phyloP scores from a whole-genome alignment of 352 stramenopile genomes.

The Phytopythium oedochilum region DNA sequence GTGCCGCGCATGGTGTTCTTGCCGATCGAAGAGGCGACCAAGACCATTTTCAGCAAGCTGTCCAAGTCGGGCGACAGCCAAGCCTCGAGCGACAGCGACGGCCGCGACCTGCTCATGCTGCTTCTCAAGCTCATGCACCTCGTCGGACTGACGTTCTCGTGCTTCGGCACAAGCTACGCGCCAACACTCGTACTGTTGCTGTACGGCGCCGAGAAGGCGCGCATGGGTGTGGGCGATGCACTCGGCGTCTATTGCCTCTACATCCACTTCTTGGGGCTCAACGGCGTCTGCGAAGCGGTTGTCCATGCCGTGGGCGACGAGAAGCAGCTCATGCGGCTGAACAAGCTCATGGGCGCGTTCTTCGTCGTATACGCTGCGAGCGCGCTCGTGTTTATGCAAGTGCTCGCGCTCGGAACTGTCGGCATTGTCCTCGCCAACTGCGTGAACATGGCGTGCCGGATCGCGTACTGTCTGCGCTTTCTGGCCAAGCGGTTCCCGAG shows the following conservation, averaged over 20 bases:
- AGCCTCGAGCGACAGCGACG: slow-evolving; percentile 14
- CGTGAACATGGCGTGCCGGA: slow-evolving; percentile 84
- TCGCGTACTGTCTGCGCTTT: slow-evolving; percentile 75
- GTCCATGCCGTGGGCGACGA: slow-evolving; percentile 87
- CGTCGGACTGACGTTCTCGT: slow-evolving; percentile 79
- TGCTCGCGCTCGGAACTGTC: slow-evolving; percentile 43
- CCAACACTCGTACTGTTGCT: slow-evolving; percentile 76
- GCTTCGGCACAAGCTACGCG: slow-evolving; percentile 81
- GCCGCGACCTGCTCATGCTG: slow-evolving; percentile 51
- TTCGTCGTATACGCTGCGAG: slow-evolving; percentile 69
- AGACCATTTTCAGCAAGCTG: slow-evolving; percentile 94
- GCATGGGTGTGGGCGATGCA: slow-evolving; percentile 41
- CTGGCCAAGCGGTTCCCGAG: slow-evolving; percentile 53
- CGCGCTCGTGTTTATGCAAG: slow-evolving; percentile 62
- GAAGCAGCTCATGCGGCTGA: slow-evolving; percentile 68
- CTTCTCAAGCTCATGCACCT: slow-evolving; percentile 84
- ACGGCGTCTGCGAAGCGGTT: slow-evolving; percentile 96
- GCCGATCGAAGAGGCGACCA: slow-evolving; percentile 95
- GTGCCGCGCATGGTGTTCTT: slow-evolving; percentile 94
- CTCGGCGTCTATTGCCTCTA: slow-evolving; percentile 91
- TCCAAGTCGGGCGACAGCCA: slow-evolving; percentile 12
- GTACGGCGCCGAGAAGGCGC: slow-evolving; percentile 69
- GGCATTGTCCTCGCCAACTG: slow-evolving; percentile 86
- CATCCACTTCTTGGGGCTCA: slow-evolving; percentile 93
- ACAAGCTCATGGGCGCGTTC: slow-evolving; percentile 76